Base-by-base conservation (phyloP, 1,139 yeast genomes). In the Yamadazyma dendronema region DNA sequence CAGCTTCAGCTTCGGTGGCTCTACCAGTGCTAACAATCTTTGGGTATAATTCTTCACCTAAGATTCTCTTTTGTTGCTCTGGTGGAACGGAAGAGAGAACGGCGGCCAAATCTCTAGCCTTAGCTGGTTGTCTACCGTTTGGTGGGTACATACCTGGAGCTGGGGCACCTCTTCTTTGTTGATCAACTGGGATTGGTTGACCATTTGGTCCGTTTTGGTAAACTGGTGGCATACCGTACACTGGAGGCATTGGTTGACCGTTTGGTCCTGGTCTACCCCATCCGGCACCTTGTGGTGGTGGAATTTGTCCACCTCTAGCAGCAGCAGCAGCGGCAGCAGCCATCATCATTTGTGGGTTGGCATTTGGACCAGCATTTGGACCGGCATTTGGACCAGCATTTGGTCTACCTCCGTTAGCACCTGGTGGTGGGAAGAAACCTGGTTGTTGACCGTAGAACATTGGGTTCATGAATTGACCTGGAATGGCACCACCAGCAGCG, bases 11-110 rank as follows among this genome's bases (percentile, higher is more conserved):
- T 61, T 87, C 95, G 56, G 76, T 77, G 48, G 81, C 82, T 65
- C 85, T 83, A 61, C 95, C 95, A 61, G 92, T 86, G 54, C 90
- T 81, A 52, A 84, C 83, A 60, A 94, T 85, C 81, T 84, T 88
- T 62, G 95, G 94, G 79, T 90, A 94, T 62, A 94, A 79, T 64
- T 89, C 96, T 78, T 92, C 97, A 69, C 99, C 98, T 65, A 94
- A 79, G 62, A 89, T 79, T 77, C 94, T 88, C 83, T 87, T 88
- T 77, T 90, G 96, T 71, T 89, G 92, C 65, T 87, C 97, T 59
- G 81, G 79, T 62, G 85, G 84, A 50, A 72, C 75, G 51, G 70
- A 72, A 51, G 86, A 78, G 58, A 82, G 68, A 53, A 77, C 66
- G 55, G 82, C 81, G 50, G 75, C 77, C 52, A 74, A 68, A 53